These are phyloP conservation scores for Meredithiella fracta DNA, from an alignment of 2,329 filamentous ascomycete species.

Conservation along the genomic window DNA sequence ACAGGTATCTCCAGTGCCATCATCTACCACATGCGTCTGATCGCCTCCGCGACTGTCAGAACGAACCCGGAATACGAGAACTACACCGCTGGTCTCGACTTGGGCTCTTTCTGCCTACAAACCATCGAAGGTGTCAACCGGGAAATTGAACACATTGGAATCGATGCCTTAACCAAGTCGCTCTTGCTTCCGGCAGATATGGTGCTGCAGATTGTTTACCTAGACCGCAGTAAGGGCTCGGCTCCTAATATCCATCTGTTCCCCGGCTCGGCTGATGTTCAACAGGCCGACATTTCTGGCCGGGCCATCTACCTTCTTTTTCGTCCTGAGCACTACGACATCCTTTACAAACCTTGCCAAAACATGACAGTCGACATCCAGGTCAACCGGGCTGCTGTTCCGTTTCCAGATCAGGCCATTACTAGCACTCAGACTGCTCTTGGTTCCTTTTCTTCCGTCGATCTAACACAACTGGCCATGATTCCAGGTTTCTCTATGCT, in stretches of 20 bases:
- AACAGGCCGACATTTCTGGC: conserved; percentile 27
- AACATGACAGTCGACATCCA: conserved; percentile 6
- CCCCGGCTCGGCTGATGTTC: conserved; percentile 35
- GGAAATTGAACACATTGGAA: conserved; percentile 83
- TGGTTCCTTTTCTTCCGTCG: conserved; percentile 26
- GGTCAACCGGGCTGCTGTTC: conserved; percentile 21
- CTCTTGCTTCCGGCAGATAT: conserved; percentile 66
- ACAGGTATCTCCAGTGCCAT: conserved; percentile 50
- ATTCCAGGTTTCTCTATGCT: conserved; percentile 28
- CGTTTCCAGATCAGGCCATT: conserved; percentile 30
- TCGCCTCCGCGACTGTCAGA: conserved; percentile 76
- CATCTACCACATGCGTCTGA: conserved; percentile 69
- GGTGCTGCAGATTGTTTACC: conserved; percentile 73
- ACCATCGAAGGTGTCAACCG: conserved; percentile 58
- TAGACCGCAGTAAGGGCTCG: conserved; percentile 67
- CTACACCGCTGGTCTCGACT: conserved; percentile 47
- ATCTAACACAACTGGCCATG: conserved; percentile 29
- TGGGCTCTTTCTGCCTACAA: conserved; percentile 52
- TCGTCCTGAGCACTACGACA: conserved; percentile 79
- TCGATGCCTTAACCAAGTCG: conserved; percentile 60
- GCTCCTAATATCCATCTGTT: conserved; percentile 58
- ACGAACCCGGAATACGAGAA: conserved; percentile 53
- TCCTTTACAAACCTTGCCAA: conserved; percentile 53
- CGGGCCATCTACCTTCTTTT: conserved; percentile 43
- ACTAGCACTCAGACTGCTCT: conserved; percentile 22